Conservation (phyloP, 345 rosid genomes). For the Eucalyptus microcorys region DNA sequence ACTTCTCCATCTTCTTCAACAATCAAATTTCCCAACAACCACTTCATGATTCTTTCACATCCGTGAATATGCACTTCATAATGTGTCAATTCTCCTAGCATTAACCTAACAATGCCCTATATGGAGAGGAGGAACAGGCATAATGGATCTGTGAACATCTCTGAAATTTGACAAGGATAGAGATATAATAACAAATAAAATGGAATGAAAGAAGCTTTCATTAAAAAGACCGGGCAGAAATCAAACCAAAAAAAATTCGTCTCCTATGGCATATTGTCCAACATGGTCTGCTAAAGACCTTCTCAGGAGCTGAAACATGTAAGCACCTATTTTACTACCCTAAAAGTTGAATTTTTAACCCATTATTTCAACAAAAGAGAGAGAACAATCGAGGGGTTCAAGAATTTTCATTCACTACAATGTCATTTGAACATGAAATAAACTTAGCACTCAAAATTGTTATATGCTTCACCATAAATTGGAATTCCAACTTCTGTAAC, state of each 20-base stretch:
- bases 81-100: background rate
- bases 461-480: background rate
- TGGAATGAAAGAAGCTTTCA: background rate
- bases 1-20: no score
- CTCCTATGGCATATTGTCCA: constrained; percentile 65
- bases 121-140: background rate
- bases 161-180: background rate
- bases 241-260: constrained; percentile 52
- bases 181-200: background rate
- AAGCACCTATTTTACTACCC: background rate
- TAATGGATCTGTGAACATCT: background rate
- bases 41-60: background rate
- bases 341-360: background rate
- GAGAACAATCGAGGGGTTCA: background rate
- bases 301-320: constrained; percentile 49
- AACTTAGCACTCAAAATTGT: background rate
- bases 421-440: background rate
- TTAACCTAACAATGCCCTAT: background rate
- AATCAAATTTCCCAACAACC: background rate
- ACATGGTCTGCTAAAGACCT: constrained; percentile 34
- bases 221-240: background rate
- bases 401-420: background rate
- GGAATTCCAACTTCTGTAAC: background rate
- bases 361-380: background rate
- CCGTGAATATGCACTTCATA: background rate